These are phyloP conservation scores for Pulicaria dysenterica DNA, from an alignment of 129 eudicot species.

Conservation along the genomic window DNA sequence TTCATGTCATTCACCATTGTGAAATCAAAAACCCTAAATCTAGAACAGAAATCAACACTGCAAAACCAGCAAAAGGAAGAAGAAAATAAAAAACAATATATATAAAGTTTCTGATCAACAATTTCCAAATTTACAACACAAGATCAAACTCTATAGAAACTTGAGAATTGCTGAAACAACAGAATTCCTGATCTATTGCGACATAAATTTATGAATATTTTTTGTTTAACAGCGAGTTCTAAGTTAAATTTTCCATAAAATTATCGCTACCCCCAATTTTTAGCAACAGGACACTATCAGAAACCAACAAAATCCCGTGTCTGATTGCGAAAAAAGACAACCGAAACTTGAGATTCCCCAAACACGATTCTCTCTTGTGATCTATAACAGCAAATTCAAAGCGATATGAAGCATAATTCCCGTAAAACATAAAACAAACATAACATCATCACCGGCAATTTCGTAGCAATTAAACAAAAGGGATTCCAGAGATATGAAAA, in stretches of 20 bases:
- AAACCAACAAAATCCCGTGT: conserved; percentile 32
- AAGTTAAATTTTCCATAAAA: background rate
- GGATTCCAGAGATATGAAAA: background rate
- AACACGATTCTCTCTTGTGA: background rate
- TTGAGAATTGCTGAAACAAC: background rate
- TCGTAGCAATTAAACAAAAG: conserved; percentile 7
- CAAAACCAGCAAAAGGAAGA: background rate
- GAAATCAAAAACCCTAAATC: background rate
- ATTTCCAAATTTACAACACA: background rate
- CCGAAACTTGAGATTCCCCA: conserved; percentile 18
- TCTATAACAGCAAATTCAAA: conserved; percentile 7
- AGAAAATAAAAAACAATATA: background rate
- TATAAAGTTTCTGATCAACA: conserved; percentile 20
- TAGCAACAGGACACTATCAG: conserved; percentile 29
- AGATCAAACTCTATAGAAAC: background rate
- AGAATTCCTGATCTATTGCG: background rate
- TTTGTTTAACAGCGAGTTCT: background rate
- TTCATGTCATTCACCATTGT: conserved; percentile 52
- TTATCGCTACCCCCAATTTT: background rate
- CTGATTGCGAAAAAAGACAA: conserved; percentile 8
- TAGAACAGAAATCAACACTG: conserved; percentile 12
- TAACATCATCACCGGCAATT: background rate
- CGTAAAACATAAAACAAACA: background rate
- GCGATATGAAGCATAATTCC: background rate
- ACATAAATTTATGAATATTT: background rate